Evolutionary conservation across 176 grass and related monocot genomes (phyloP).

Genomic region (Thinopyrum elongatum): DNA sequence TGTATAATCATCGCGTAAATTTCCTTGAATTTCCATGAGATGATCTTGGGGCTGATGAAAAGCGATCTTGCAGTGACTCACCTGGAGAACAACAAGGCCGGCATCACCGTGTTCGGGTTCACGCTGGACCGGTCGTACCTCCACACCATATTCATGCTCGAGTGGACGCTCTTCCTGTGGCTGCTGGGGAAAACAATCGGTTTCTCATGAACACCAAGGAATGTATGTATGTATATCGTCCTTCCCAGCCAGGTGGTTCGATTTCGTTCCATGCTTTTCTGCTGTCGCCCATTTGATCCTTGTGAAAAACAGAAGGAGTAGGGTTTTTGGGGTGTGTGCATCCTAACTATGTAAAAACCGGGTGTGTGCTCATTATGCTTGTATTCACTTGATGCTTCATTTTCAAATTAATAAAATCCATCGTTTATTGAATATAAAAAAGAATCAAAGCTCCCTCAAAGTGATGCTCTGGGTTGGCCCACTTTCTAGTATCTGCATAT

Average conservation of each 20-base stretch:
- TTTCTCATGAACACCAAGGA: constrained; percentile 31
- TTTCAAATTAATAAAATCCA: too few species aligned
- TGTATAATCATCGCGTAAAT: not conserved
- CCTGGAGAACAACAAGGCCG: constrained; percentile 94
- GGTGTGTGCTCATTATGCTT: too few species aligned
- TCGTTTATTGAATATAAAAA: not conserved
- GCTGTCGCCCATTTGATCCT: not conserved
- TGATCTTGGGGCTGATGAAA: not conserved
- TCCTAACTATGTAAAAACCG: too few species aligned
- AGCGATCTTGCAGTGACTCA: constrained; percentile 62
- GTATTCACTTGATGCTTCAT: too few species aligned
- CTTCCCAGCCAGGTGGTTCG: too few species aligned
- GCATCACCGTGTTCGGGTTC: constrained; percentile 93
- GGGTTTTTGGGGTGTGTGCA: too few species aligned
- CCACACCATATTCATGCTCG: constrained; percentile 88
- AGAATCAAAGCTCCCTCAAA: too few species aligned
- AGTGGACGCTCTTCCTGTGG: constrained; percentile 84
- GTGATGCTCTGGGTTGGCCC: too few species aligned
- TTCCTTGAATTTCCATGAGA: not conserved
- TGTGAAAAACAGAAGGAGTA: too few species aligned
- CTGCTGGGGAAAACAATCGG: constrained; percentile 83
- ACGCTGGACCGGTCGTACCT: constrained; percentile 80
- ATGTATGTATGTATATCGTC: too few species aligned
- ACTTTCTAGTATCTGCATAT: too few species aligned
- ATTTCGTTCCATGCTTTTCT: not conserved